These are phyloP conservation scores for Castanopsis chinensis DNA, from an alignment of 306 rosid species.

Conservation along the genomic window DNA sequence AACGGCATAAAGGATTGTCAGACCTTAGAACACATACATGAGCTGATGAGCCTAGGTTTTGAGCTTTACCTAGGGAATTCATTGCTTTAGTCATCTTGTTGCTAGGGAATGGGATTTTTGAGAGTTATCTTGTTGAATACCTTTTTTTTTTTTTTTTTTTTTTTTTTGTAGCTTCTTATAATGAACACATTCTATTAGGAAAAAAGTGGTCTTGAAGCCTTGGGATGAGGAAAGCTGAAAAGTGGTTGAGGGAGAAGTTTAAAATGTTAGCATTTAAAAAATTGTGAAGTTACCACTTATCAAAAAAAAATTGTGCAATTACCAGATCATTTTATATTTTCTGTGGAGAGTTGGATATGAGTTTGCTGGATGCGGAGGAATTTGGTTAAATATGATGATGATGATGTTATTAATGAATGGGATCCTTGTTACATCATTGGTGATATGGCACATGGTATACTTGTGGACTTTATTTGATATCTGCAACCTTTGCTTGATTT, in stretches of 20 bases:
- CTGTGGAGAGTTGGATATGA: too few relatives aligned
- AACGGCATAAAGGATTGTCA: background rate
- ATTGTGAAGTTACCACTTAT: too few relatives aligned
- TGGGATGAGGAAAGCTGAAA: too few relatives aligned
- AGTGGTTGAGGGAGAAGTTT: too few relatives aligned
- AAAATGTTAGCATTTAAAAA: too few relatives aligned
- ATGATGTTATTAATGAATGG: background rate
- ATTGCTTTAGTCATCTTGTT: background rate
- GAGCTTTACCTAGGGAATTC: background rate
- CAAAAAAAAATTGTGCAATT: too few relatives aligned
- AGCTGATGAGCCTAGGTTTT: background rate
- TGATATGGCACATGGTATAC: background rate
- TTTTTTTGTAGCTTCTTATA: background rate
- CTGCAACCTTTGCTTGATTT: conserved; percentile 10
- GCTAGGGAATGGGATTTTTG: background rate
- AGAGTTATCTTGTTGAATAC: background rate
- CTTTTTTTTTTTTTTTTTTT: background rate
- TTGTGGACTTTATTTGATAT: background rate
- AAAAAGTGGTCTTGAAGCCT: too few relatives aligned
- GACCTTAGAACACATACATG: background rate
- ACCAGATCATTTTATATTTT: too few relatives aligned
- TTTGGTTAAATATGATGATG: background rate
- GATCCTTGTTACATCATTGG: background rate
- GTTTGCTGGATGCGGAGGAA: too few relatives aligned
- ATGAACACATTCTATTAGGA: background rate